These are phyloP conservation scores for Pouteria campechiana DNA, from an alignment of 179 eudicot species.

Conservation along the genomic window DNA sequence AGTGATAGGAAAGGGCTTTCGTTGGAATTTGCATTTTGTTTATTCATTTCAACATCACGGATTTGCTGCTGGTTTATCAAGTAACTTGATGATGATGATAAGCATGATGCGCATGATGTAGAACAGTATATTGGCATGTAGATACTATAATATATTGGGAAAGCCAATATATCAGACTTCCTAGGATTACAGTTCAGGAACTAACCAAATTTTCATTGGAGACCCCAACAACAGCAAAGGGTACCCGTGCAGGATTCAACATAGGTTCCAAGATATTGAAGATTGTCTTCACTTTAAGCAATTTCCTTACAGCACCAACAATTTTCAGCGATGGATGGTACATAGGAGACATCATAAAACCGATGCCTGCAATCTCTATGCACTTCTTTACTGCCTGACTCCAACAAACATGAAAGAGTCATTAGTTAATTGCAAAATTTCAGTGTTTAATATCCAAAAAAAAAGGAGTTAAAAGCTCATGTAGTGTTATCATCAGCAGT, in stretches of 20 bases:
- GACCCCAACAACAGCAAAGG: constrained; percentile 45
- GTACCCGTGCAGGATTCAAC: constrained; percentile 42
- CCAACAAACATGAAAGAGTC: not conserved
- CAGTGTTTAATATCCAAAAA: constrained; percentile 1
- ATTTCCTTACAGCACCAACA: constrained; percentile 59
- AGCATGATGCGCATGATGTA: no score
- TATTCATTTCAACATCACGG: no score
- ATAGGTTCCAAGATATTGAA: constrained; percentile 43
- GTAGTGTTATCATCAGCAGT: not conserved
- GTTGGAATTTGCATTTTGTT: no score
- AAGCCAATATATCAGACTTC: no score
- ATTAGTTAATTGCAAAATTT: not conserved
- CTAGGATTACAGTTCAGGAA: not conserved
- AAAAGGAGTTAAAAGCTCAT: not conserved
- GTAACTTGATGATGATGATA: no score
- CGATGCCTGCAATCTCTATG: constrained; percentile 61
- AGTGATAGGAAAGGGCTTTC: no score
- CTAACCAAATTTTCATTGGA: constrained; percentile 34
- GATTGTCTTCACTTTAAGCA: constrained; percentile 37
- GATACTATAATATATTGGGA: no score
- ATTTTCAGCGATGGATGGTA: constrained; percentile 88
- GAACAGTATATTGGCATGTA: no score
- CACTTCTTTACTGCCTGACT: constrained; percentile 64
- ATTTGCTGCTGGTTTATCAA: no score
- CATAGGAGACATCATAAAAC: constrained; percentile 87